Conservation (phyloP, 1,284 basidiomycete species). For the Fomitopsis schrenkii region DNA sequence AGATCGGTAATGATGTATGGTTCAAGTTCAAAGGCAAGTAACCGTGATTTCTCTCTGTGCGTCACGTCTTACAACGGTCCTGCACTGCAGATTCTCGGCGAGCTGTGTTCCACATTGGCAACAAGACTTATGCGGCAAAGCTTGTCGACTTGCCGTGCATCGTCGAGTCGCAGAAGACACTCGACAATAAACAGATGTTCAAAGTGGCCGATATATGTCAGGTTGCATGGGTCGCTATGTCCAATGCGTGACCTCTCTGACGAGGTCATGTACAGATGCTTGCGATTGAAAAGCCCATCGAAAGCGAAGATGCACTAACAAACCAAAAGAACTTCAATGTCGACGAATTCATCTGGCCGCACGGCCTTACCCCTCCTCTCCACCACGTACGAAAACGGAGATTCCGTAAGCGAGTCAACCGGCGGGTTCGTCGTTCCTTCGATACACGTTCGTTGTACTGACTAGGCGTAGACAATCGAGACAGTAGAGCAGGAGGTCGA, state of each 20-base stretch:
- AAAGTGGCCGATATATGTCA: conserved; percentile 99
- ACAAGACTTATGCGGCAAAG: conserved; percentile 83
- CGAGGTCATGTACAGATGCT: conserved; percentile 63
- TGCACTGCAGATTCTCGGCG: conserved; percentile 75
- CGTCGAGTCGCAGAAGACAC: conserved; percentile 93
- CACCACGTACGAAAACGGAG: conserved; percentile 89
- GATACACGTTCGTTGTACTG: not conserved
- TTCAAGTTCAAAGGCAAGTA: conserved; percentile 94
- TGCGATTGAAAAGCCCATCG: conserved; percentile 76
- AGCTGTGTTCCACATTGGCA: conserved; percentile 87
- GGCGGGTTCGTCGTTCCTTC: conserved; percentile 50
- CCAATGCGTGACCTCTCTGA: not conserved
- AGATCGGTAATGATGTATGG: conserved; percentile 85
- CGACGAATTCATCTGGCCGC: conserved; percentile 97
- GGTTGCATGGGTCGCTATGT: conserved; percentile 36
- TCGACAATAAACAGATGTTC: conserved; percentile 96
- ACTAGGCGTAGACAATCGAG: conserved; percentile 74
- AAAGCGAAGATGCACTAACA: conserved; percentile 58
- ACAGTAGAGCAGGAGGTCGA: conserved; percentile 98
- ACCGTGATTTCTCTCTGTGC: not conserved
- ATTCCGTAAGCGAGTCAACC: conserved; percentile 88
- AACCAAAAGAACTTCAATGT: conserved; percentile 76
- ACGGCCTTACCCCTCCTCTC: conserved; percentile 94
- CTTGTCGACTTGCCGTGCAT: conserved; percentile 96
- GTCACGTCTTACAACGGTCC: no score